Evolutionary conservation across 2,329 filamentous ascomycete genomes (phyloP), one percentile per base, ranked within the genome.

Genomic region (Lachnellula cervina): DNA sequence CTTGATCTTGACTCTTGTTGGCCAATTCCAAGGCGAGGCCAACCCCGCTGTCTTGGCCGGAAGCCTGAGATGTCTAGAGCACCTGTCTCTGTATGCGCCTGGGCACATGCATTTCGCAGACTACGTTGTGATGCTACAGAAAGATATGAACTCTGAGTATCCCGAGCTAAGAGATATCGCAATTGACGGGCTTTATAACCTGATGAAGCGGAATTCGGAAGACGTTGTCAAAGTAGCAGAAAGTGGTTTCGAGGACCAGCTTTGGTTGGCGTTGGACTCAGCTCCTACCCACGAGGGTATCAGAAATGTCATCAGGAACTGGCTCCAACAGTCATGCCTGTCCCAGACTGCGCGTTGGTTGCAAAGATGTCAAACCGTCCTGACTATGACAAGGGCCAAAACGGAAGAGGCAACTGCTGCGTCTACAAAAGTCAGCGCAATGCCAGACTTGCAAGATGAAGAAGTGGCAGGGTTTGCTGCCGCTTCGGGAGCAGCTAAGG

Each of bases 391-490:
- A 0, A 84, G 89, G 61, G 80, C 81, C 32, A 89, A 88, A 66
- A 73, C 75, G 1, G 80, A 84, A 43, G 77, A 80, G 44, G 70
- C 76, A 0, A 69, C 73, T 5, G 73, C 73, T 17, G 69, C 71
- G 11, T 73, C 76, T 4, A 71, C 76, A 11, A 81, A 77, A 64
- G 69, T 73, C 6, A 78, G 76, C 9, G 76, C 79, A 4, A 77
- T 81, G 13, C 80, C 89, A n/a, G 94, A 99, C 64, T 74, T 97
- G 0, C 88, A 93, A 60, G 94, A 99, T 68, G 94, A 99, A 69
- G 95, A 99, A 70, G 93, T 96, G 37, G 94, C 94, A 51, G 94
- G 94, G 0, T 97, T 99, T 68, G 92, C 92, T 34, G 83, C 86
- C n/a, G 83, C 86, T 28, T 59, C 80, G 28, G 86, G 84, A 25